Evolutionary conservation across 2,329 filamentous ascomycete species (phyloP).

Genomic region (Xylariaceae sp.): DNA sequence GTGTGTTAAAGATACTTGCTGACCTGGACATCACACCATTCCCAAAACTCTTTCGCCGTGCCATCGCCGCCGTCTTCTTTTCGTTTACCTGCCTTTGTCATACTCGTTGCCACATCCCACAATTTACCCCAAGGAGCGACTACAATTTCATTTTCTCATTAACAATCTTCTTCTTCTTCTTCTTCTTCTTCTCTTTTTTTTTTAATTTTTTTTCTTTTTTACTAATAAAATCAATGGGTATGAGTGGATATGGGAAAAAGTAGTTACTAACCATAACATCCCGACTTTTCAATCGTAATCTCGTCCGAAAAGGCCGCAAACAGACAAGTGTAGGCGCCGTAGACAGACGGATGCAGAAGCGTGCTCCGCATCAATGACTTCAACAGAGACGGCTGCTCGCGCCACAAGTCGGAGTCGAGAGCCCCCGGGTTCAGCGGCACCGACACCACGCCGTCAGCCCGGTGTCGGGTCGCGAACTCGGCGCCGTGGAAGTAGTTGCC

Average conservation of each 20-base stretch:
- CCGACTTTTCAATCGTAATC: conserved; percentile 12
- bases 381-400: conserved; percentile 3
- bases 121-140: conserved; percentile 16
- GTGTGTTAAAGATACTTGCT: not conserved
- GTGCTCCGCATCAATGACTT: conserved; percentile 6
- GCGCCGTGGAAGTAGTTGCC: conserved; percentile 18
- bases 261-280: conserved; percentile 7
- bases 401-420: conserved; percentile 15
- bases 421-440: conserved; percentile 18
- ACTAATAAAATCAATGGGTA: too few relatives aligned
- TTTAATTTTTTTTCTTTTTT: too few relatives aligned
- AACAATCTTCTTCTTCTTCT: not conserved
- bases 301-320: conserved; percentile 14
- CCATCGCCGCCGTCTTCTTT: conserved; percentile 9
- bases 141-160: not conserved
- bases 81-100: conserved; percentile 7
- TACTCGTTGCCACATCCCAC: conserved; percentile 5
- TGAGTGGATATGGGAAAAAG: not conserved
- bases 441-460: conserved; percentile 15
- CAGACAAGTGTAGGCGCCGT: conserved; percentile 14
- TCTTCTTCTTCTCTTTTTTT: too few relatives aligned
- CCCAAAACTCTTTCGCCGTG: conserved; percentile 14
- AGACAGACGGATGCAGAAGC: conserved; percentile 10
- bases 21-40: conserved; percentile 11
- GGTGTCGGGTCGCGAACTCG: conserved; percentile 16